Evolutionary conservation across 192 early-diverging fungal genomes (phyloP).

Genomic region (Phlyctochytrium arcticum): DNA sequence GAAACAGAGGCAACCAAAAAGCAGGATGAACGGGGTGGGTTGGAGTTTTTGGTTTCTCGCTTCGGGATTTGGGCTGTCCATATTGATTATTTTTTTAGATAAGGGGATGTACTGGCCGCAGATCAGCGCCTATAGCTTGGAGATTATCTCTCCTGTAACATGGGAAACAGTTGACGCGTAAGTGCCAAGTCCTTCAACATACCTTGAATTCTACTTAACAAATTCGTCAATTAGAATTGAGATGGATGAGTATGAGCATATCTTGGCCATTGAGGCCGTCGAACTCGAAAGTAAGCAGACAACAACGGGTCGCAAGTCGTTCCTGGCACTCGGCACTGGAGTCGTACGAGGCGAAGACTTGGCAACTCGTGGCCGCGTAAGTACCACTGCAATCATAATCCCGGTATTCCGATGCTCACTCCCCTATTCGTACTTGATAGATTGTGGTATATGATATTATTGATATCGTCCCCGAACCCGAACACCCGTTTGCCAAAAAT

Average conservation of each 20-base stretch:
- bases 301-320: slow-evolving; percentile 74
- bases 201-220: no score
- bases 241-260: slow-evolving; percentile 81
- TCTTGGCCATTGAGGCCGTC: slow-evolving; percentile 70
- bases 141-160: slow-evolving; percentile 88
- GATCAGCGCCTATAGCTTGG: slow-evolving; percentile 60
- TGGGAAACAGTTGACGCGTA: slow-evolving; percentile 90
- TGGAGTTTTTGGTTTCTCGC: slow-evolving; percentile 6
- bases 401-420: neutral
- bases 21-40: slow-evolving; percentile 40
- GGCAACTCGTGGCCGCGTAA: slow-evolving; percentile 75
- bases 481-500: slow-evolving; percentile 90
- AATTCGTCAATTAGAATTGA: no score
- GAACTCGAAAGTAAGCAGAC: slow-evolving; percentile 83
- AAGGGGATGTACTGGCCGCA: slow-evolving; percentile 54
- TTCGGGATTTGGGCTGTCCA: neutral
- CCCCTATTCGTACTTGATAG: slow-evolving; percentile 29
- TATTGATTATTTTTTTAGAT: slow-evolving; percentile 11
- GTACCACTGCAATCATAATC: neutral
- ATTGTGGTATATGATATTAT: slow-evolving; percentile 92
- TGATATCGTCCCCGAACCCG: slow-evolving; percentile 93
- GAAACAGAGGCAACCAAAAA: slow-evolving; percentile 10
- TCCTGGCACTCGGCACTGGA: slow-evolving; percentile 85
- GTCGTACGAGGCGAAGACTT: slow-evolving; percentile 89
- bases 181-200: no score